Evolutionary conservation across 345 rosid species (phyloP), one percentile per base, ranked within the genome.

Genomic region (Eutrema japonicum): DNA sequence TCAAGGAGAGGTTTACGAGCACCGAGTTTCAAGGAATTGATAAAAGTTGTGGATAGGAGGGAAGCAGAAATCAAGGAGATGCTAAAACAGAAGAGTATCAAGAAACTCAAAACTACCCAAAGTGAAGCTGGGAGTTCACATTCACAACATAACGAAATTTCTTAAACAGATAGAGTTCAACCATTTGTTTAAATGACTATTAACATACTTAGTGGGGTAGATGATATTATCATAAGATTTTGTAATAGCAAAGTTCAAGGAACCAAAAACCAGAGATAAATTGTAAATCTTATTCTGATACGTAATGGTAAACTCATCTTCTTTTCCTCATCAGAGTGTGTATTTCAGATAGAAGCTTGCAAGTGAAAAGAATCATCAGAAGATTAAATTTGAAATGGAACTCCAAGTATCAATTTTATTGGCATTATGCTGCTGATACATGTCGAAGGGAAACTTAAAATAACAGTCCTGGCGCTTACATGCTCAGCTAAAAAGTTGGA

Each of bases 11-110:
- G 76, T 26, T 71, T 58, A 65, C 77, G 78, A 45, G 61, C 92
- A 33, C 71, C 82, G 2, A 89, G 97, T 83, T 80, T 87, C 77
- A 82, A 50, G 77, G 61, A 79, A 51, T 57, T 79, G 73, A 69
- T 87, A 1, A 88, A 78, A 42, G 86, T 89, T 78, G 78, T 85
- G 58, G 97, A 91, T 78, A 85, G 62, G 80, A 91, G 64, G 70
- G 89, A 87, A 74, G 59, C 77, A 33, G 90, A 86, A 78, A 75
- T 84, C 47, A 86, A 86, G 79, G 84, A 79, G 37, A 85, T 79
- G 41, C 82, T 87, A 14, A 90, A 79, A 79, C 77, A 88, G 56
- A 90, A 76, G 85, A 79, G 78, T 68, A 43, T 14, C 75, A 70
- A 41, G 53, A 87, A 81, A 74, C 83, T 77, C 61, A 76, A 72